Conservation (phyloP, 208 protist species). For the Trypanosoma brucei region DNA sequence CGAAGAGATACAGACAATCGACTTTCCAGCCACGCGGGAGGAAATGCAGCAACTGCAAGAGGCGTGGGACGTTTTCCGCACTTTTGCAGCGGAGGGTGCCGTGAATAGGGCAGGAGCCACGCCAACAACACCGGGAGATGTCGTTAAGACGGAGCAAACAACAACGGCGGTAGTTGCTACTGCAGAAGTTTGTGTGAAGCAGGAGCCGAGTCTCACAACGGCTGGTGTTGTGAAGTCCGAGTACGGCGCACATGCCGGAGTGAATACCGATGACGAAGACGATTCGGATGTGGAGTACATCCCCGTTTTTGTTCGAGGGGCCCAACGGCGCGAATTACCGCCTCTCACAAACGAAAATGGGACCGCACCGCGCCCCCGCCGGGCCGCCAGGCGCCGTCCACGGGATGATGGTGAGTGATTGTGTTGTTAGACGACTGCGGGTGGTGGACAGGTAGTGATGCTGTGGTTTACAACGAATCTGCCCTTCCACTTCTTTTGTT, state of each 20-base stretch:
- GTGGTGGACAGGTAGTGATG: slow-evolving; percentile 10
- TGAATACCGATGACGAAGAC: slow-evolving; percentile 23
- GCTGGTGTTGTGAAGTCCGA: slow-evolving; percentile 4
- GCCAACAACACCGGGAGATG: no score
- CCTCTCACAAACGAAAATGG: slow-evolving; percentile 20
- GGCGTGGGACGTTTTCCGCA: slow-evolving; percentile 55
- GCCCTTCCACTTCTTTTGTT: not conserved
- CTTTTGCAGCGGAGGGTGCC: slow-evolving; percentile 22
- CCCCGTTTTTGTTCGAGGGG: slow-evolving; percentile 50
- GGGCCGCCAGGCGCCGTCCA: slow-evolving; percentile 48
- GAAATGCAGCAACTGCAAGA: slow-evolving; percentile 54
- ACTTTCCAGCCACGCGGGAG: slow-evolving; percentile 26
- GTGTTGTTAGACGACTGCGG: not conserved
- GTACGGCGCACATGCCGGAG: not conserved
- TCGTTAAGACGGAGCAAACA: not conserved
- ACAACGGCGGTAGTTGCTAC: slow-evolving; percentile 5
- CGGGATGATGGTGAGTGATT: slow-evolving; percentile 50
- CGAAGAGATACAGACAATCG: slow-evolving; percentile 21
- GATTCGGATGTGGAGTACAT: slow-evolving; percentile 43
- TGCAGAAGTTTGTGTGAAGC: slow-evolving; percentile 5
- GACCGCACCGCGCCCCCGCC: slow-evolving; percentile 31
- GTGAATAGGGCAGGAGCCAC: not conserved
- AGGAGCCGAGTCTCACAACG: not conserved
- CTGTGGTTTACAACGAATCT: not conserved
- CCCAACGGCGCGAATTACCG: slow-evolving; percentile 49